Base-by-base conservation (phyloP, 495 filamentous ascomycete species). In the Aspergillus indologenus region DNA sequence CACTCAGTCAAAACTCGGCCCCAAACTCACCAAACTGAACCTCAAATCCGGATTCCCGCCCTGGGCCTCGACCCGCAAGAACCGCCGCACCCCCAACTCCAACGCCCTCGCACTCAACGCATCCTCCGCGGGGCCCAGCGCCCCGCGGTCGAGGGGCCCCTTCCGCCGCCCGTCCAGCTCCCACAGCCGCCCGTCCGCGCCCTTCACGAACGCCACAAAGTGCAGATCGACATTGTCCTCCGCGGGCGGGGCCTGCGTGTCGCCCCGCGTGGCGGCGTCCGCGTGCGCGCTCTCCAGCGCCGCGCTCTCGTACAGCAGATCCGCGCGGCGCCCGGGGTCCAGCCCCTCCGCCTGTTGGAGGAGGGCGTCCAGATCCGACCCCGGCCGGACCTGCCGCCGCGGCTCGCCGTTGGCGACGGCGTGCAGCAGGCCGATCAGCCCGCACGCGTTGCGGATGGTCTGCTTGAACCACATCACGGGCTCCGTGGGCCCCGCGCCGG, bases 381-480 rank as follows among this genome's bases (percentile, higher is more conserved):
- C 79, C 0, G 74, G 68, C 7, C 62, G 43, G 52, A 87, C 64
- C 54, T 79, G 69, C 4, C 68, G 61, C 14, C 71, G 67, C 1
- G 82, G 72, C 53, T 75, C 75, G 22, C 84, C 86, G 70, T 94
- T 94, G 17, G 75, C 66, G 5, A 89, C 77, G 55, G 85, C 84
- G 74, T 96, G 91, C 21, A 96, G 72, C 3, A 96, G 74, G 0
- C 87, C 91, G 72, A 94, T 92, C 49, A 90, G 80, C 1, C 92
- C 92, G 73, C 92, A 97, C 2, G 90, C 87, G 70, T 96, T 85
- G 50, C 85, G 80, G 69, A 97, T 97, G 0, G 90, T 96, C 64
- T 97, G 92, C 66, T 89, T 87, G 77, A 90, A 96, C 92, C 92
- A 96, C 52, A 92, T 80, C 3, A 90, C 86, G 0, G 86, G 87